Evolutionary conservation across 768 basidiomycete genomes (phyloP), one percentile per base, ranked within the genome.

Genomic region (Lactarius hengduanensis): DNA sequence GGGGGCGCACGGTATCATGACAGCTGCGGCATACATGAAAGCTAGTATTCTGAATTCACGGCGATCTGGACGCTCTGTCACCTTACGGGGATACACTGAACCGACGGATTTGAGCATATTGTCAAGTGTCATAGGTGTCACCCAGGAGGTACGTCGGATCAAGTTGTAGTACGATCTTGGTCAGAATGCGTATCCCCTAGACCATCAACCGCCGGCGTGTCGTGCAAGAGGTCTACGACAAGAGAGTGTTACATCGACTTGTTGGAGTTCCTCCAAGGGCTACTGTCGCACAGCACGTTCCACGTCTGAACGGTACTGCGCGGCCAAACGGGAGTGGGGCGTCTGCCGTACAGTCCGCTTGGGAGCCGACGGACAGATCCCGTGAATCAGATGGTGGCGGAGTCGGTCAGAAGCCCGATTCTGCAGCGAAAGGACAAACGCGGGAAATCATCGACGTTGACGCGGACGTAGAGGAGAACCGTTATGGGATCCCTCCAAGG

Each of bases 1-100:
- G 0, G 96, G 96, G 2, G 96, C 91, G 18, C 81, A 83, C 74
- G 82, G 80, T 32, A 91, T 92, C 50, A 80, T 99, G 74, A 88
- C 88, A n/a, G 82, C 90, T 0, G 84, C 88, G 1, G 82, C 92
- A 40, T 92, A 86, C 71, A 69, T 84, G 68, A 82, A 84, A 26
- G 87, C 88, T 16, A 84, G 85, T 9, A 82, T 89, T 55, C 77
- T 94, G 50, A 80, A 77, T 56, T 80, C 90, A 15, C 81, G 85
- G 16, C 81, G 80, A 32, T 76, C 81, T 47, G 84, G 87, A 2
- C 81, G 80, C 3, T 78, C 81, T 8, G 73, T 83, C 40, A 77
- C 74, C 34, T 76, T 91, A 41, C 76, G 79, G 1, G 73, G 80
- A 58, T 73, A 75, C 16, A 77, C 80, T 50, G 79, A 84, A 30